A percentile compares a stretch with the other conserved stretches of the same genome.
phyloP scores from a whole-genome alignment of 345 rosid genomes.

The Citrus maxima region DNA sequence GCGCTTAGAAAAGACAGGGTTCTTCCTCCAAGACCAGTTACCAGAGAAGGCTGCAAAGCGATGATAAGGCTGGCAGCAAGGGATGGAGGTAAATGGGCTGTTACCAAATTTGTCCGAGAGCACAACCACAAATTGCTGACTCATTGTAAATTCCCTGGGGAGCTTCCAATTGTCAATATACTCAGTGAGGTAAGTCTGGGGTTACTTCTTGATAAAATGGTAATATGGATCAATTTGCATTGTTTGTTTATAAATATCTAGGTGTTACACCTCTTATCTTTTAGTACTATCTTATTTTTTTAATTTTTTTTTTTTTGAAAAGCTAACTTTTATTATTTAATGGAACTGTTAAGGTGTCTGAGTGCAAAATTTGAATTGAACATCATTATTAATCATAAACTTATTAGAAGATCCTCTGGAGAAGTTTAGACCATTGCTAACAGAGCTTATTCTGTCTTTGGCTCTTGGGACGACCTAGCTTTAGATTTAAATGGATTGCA shows the following conservation, averaged over 20 bases:
- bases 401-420: neutral
- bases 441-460: neutral
- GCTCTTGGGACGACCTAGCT: no score
- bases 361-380: neutral
- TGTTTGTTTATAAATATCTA: neutral
- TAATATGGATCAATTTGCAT: neutral
- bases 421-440: neutral
- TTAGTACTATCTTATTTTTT: neutral
- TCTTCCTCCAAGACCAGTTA: constrained; percentile 41
- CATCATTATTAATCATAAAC: neutral
- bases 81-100: constrained; percentile 39
- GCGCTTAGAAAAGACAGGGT: constrained; percentile 33
- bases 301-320: no score
- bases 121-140: constrained; percentile 41
- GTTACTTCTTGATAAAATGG: neutral
- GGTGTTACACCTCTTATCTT: neutral
- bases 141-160: constrained; percentile 30
- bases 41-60: constrained; percentile 49
- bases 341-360: neutral
- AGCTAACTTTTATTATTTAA: neutral
- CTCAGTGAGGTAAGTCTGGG: constrained; percentile 35
- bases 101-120: constrained; percentile 34
- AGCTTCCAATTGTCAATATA: constrained; percentile 30
- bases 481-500: no score
- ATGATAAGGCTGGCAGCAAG: constrained; percentile 47